Evolutionary conservation across 139 green algal genomes (phyloP), one percentile per base, ranked within the genome.

Genomic region (Chlamydomonas asymmetrica): DNA sequence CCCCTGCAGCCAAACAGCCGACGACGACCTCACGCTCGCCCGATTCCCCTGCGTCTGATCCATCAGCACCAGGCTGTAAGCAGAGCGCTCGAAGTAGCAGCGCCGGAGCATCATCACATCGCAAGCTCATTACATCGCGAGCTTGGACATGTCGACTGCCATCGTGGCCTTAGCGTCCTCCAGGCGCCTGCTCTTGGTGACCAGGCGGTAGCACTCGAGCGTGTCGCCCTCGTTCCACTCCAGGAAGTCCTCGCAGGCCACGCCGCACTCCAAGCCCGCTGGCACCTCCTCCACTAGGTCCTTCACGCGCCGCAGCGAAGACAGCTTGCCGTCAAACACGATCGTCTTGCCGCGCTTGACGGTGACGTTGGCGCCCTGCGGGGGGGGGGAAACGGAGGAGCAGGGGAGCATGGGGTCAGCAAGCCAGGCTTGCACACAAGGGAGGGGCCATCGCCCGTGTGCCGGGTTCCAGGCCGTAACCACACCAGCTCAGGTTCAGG

Each of bases 211-310:
- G 62, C 81, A 84, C 34, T 75, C 74, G 31, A 93, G 79, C 25
- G 61, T 43, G 80, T 94, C 90, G 54, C 84, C 84, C 65, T 91
- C 93, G 71, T 88, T 38, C 91, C 91, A 98, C 22, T 89, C 86
- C 25, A 76, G 83, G 71, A 91, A 98, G 62, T 70, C 85, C 40
- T 92, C 90, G 7, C 78, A 78, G 4, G 76, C 84, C 18, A 97
- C 25, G 39, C 94, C 94, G 84, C 94, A 98, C 86, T 98, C 94
- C 61, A 88, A 65, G 23, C 92, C 93, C 23, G 49, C 61, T 13
- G 71, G 25, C 62, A 99, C 92, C 87, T 97, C 91, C 8, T 92
- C 88, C 18, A 98, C 96, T n/a, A 87, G 66, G 60, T 98, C 96
- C 89, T 98, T 98, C 39, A 98, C 81, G 31, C 94, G 81, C 32